Evolutionary conservation across 495 filamentous ascomycete genomes (phyloP), one percentile per base, ranked within the genome.

Genomic region (Lophiotrema nucula): DNA sequence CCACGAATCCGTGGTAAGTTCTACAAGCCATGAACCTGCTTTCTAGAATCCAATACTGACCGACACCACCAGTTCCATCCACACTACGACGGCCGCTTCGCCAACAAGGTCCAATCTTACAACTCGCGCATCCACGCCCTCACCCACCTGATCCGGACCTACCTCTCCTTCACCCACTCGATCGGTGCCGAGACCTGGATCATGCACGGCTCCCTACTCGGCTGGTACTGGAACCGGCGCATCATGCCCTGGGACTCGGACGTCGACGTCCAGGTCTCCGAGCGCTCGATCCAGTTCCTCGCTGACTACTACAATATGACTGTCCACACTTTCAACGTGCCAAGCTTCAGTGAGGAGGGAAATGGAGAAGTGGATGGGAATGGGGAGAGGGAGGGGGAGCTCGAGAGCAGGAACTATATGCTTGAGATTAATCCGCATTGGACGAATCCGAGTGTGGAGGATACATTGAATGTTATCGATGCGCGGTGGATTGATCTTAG

Each of bases 171-270:
- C 10, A 84, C 84, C 81, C 63, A 70, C 25, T 74, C 77, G 23
- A 70, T 85, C 27, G 79, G 78, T 11, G 77, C 76, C 5, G 79
- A 83, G 61, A 85, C 81, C 33, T 85, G 82, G 82, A 79, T 85
- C 37, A 84, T 84, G 77, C 82, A 85, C 56, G 82, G 82, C 19
- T 77, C 77, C 2, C 73, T 85, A 45, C 69, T 85, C 24, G 77
- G 80, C 21, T 84, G 82, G 81, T 85, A 78, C 77, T 85, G 82
- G 82, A 85, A 83, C 65, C 75, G 76, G 46, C 77, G 77, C 73
- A 81, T 85, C 58, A 74, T 86, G 67, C 83, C 83, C 12, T 85
- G 83, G 82, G 83, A 86, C 65, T 77, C 76, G 21, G 82, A 86
- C 60, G 66, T 83, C 48, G 83, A 86, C 53, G 77, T 84, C 3